Evolutionary conservation across 257 asterid species (phyloP).

Genomic region (Lycium barbarum): DNA sequence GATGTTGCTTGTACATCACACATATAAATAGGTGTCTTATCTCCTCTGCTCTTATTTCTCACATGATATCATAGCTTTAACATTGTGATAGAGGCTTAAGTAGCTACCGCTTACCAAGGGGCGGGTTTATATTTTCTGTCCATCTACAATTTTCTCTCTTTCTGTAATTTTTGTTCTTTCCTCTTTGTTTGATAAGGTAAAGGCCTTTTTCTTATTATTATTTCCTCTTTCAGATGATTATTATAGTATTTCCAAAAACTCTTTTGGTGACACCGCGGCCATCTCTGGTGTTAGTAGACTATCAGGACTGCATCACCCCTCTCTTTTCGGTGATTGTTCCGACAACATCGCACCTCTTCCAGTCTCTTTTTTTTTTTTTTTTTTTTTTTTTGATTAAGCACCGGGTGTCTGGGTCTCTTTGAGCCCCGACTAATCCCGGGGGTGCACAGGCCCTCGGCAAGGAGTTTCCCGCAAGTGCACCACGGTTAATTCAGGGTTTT

Average conservation of each 20-base stretch:
- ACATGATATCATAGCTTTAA: neutral
- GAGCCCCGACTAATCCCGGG: too few species aligned
- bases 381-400: too few species aligned
- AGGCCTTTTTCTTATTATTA: neutral
- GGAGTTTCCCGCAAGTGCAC: too few species aligned
- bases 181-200: neutral
- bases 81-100: neutral
- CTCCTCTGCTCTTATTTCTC: neutral
- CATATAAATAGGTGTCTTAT: neutral
- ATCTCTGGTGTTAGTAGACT: neutral
- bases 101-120: too few species aligned
- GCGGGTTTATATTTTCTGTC: too few species aligned
- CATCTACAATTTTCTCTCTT: neutral
- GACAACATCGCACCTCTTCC: neutral
- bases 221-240: constrained; percentile 11
- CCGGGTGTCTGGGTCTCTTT: too few species aligned
- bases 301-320: neutral
- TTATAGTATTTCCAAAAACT: constrained; percentile 4
- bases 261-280: neutral
- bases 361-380: too few species aligned
- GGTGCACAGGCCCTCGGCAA: too few species aligned
- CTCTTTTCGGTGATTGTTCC: neutral
- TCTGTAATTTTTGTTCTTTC: neutral
- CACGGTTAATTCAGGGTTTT: too few species aligned
- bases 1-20: neutral